A percentile compares a stretch with the other conserved stretches of the same genome.
Conservation (phyloP, 768 basidiomycete genomes). For the Psilocybe azurescens region DNA sequence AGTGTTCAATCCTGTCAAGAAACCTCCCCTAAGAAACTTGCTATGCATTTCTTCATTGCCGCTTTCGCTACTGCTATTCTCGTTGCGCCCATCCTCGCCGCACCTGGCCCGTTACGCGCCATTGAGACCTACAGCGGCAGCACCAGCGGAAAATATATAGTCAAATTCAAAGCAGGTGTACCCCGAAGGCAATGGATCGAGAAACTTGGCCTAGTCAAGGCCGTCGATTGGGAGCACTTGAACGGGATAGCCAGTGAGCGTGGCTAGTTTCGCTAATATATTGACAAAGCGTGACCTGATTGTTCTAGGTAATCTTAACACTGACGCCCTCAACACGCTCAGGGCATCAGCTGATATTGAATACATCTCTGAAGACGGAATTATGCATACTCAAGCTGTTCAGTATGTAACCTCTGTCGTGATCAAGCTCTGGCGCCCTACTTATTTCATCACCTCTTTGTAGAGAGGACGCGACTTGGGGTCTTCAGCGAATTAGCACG, state of each 20-base stretch:
- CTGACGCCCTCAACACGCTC: conserved; percentile 27
- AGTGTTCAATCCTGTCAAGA: not conserved
- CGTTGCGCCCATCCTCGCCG: conserved; percentile 12
- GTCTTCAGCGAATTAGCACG: conserved; percentile 27
- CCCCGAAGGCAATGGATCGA: conserved; percentile 18
- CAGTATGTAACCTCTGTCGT: conserved; percentile 20
- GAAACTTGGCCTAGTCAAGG: conserved; percentile 3
- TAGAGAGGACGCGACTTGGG: conserved; percentile 29
- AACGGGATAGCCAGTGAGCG: conserved; percentile 37
- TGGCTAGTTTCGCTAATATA: not conserved
- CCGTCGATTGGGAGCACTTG: conserved; percentile 31
- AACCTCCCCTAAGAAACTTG: not conserved
- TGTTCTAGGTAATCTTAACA: conserved; percentile 22
- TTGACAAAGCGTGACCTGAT: not conserved
- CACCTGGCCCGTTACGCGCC: conserved; percentile 19
- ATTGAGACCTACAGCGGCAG: conserved; percentile 29
- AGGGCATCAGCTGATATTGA: conserved; percentile 32
- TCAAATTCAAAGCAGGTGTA: conserved; percentile 34
- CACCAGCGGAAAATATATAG: conserved; percentile 34
- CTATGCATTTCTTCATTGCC: conserved; percentile 3
- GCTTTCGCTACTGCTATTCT: not conserved
- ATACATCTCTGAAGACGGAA: conserved; percentile 34
- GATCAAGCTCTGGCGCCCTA: not conserved
- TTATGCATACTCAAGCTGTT: conserved; percentile 27
- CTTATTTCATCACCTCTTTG: not conserved